These are phyloP conservation scores for Stipa capillata DNA, from an alignment of 176 grass and related monocot genomes.

Conservation along the genomic window DNA sequence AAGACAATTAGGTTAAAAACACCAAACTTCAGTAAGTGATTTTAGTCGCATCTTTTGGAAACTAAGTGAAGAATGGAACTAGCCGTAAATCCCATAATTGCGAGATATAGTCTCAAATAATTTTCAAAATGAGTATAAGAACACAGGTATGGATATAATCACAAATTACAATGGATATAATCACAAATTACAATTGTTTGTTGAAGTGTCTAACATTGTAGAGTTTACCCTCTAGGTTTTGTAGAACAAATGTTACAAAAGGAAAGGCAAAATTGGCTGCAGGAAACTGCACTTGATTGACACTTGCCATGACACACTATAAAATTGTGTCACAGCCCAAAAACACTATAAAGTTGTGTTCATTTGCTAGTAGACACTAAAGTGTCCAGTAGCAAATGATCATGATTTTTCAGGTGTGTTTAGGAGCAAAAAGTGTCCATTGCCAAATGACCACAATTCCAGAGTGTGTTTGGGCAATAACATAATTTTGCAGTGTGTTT, in stretches of 20 bases:
- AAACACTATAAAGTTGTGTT: neutral
- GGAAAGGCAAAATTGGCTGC: neutral
- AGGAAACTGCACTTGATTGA: neutral
- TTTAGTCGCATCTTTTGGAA: slow-evolving; percentile 1
- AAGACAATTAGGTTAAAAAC: slow-evolving; percentile 8
- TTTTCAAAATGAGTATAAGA: neutral
- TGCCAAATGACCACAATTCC: neutral
- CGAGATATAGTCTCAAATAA: neutral
- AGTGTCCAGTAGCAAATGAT: neutral
- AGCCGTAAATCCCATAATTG: neutral
- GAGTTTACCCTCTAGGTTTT: neutral
- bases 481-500: neutral
- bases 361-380: neutral
- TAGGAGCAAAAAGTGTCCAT: neutral
- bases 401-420: neutral
- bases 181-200: neutral
- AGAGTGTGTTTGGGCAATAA: neutral
- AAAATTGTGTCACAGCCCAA: neutral
- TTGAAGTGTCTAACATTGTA: neutral
- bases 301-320: too few species aligned
- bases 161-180: neutral
- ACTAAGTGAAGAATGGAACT: slow-evolving; percentile 2
- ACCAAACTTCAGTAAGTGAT: slow-evolving; percentile 7
- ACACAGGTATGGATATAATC: neutral
- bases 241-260: neutral